Conservation (phyloP, 441 rosid species). For the Adansonia madagascariensis region DNA sequence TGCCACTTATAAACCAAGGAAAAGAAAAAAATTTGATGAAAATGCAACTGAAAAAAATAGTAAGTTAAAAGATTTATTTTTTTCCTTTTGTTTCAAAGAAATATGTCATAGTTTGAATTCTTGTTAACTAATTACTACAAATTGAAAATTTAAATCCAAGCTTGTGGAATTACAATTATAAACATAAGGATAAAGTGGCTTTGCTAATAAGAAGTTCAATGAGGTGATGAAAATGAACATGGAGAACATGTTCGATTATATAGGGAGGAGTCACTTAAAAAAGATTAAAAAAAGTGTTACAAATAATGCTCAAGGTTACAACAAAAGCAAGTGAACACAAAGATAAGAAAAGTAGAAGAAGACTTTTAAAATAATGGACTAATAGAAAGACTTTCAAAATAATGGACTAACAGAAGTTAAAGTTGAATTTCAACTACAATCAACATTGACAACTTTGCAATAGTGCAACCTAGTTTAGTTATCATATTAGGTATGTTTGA, state of each 20-base stretch:
- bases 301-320: neutral
- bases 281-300: neutral
- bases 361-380: neutral
- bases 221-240: neutral
- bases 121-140: neutral
- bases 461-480: no score
- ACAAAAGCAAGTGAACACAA: neutral
- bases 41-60: neutral
- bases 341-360: neutral
- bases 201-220: neutral
- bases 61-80: neutral
- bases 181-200: neutral
- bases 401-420: no score
- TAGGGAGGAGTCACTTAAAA: neutral
- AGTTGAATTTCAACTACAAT: no score
- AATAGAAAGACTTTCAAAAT: neutral
- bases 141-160: neutral
- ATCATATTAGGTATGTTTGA: no score
- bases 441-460: no score
- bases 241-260: constrained; percentile 10
- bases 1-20: neutral
- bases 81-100: neutral
- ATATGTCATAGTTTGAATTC: neutral
- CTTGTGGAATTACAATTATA: neutral
- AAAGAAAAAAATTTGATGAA: neutral